phyloP scores from a whole-genome alignment of 2,329 filamentous ascomycete species.

The Trichophyton mentagrophytes region DNA sequence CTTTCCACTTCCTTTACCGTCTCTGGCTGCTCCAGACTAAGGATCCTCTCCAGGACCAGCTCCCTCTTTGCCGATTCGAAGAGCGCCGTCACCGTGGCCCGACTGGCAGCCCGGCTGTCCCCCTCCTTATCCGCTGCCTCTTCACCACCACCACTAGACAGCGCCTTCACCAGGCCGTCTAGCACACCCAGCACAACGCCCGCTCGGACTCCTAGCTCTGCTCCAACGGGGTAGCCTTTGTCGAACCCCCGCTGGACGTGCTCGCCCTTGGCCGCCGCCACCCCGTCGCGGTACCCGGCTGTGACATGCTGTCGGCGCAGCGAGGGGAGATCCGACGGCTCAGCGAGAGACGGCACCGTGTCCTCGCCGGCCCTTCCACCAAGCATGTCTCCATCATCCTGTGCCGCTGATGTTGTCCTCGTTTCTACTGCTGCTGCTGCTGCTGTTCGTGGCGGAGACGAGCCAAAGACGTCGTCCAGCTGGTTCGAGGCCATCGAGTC shows the following conservation, averaged over 20 bases:
- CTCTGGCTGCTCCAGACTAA: conserved; percentile 4
- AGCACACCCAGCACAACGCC: conserved; percentile 66
- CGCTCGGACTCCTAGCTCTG: conserved; percentile 59
- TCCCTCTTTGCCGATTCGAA: conserved; percentile 12
- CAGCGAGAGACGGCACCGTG: conserved; percentile 7
- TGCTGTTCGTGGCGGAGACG: conserved; percentile 20
- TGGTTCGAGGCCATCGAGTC: no score
- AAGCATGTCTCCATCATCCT: no score
- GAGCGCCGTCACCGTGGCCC: conserved; percentile 21
- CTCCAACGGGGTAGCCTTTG: conserved; percentile 75
- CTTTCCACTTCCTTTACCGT: background rate
- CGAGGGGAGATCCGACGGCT: conserved; percentile 58
- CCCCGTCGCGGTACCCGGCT: conserved; percentile 80
- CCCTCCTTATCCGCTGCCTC: background rate
- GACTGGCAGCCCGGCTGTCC: background rate
- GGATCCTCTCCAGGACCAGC: conserved; percentile 11
- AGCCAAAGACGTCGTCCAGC: conserved; percentile 32
- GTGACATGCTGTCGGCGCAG: conserved; percentile 67
- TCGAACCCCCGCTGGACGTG: conserved; percentile 84
- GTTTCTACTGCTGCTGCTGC: background rate
- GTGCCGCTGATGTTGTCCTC: no score
- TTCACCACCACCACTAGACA: conserved; percentile 19
- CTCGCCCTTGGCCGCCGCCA: conserved; percentile 59
- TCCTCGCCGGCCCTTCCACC: background rate
- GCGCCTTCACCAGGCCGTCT: conserved; percentile 48